These are phyloP conservation scores for Solanum raphanifolium DNA, from an alignment of 257 asterid species.

Conservation along the genomic window DNA sequence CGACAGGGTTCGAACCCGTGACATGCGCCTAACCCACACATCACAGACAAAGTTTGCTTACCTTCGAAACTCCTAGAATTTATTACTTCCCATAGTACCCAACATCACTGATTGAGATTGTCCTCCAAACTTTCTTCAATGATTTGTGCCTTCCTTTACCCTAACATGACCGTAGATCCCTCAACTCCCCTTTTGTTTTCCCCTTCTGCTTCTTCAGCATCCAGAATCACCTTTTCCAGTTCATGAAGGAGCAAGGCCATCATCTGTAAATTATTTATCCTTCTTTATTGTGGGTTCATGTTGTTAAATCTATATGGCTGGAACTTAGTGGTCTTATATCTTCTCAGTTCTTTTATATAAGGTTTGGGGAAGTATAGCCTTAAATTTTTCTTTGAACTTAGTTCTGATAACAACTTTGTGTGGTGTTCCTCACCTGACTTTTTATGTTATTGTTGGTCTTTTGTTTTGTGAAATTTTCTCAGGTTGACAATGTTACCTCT, in stretches of 20 bases:
- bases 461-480: slow-evolving; percentile 12
- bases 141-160: not conserved
- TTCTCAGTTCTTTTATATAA: not conserved
- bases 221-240: not conserved
- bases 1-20: not conserved
- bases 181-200: not conserved
- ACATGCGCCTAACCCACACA: not conserved
- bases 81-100: not conserved
- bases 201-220: not conserved
- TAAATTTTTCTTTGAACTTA: not conserved
- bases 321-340: not conserved
- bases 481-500: slow-evolving; percentile 72
- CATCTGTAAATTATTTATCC: not conserved
- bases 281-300: not conserved
- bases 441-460: not conserved
- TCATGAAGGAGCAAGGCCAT: not conserved
- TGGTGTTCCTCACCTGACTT: not conserved
- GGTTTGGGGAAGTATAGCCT: not conserved
- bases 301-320: not conserved
- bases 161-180: not conserved
- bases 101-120: not conserved
- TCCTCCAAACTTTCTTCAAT: not conserved
- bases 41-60: not conserved
- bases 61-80: not conserved
- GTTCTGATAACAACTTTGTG: not conserved